Conservation (phyloP, 805 yeast species). For the Schwanniomyces yamadae region DNA sequence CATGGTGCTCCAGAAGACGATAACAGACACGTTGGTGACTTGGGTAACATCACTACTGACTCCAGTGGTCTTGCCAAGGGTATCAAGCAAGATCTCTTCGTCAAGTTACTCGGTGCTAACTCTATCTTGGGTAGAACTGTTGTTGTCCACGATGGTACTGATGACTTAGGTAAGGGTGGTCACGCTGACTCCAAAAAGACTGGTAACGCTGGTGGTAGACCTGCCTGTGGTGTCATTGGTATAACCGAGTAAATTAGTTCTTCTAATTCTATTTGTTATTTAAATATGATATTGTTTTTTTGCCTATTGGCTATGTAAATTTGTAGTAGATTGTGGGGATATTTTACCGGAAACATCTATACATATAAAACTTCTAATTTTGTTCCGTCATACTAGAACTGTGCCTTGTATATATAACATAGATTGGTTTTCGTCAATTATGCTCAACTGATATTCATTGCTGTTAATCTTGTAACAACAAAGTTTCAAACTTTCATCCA, state of each 20-base stretch:
- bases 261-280: too few relatives aligned
- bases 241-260: slow-evolving; percentile 39
- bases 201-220: slow-evolving; percentile 97
- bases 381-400: too few relatives aligned
- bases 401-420: slow-evolving; percentile 8
- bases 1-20: slow-evolving; percentile 92
- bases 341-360: too few relatives aligned
- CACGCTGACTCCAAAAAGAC: slow-evolving; percentile 88
- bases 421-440: slow-evolving; percentile 7
- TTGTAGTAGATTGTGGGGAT: too few relatives aligned
- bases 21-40: slow-evolving; percentile 88
- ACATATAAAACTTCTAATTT: too few relatives aligned
- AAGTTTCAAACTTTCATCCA: slow-evolving; percentile 30
- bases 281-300: too few relatives aligned
- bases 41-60: slow-evolving; percentile 92
- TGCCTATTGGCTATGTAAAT: too few relatives aligned
- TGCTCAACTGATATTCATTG: slow-evolving; percentile 22
- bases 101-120: slow-evolving; percentile 83
- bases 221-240: slow-evolving; percentile 98
- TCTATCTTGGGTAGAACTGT: slow-evolving; percentile 93
- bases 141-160: slow-evolving; percentile 89
- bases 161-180: slow-evolving; percentile 94
- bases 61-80: slow-evolving; percentile 91
- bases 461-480: slow-evolving; percentile 8
- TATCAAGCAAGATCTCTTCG: slow-evolving; percentile 67